phyloP scores from a whole-genome alignment of 176 grass and related monocot genomes.

The Triticum monococcum region DNA sequence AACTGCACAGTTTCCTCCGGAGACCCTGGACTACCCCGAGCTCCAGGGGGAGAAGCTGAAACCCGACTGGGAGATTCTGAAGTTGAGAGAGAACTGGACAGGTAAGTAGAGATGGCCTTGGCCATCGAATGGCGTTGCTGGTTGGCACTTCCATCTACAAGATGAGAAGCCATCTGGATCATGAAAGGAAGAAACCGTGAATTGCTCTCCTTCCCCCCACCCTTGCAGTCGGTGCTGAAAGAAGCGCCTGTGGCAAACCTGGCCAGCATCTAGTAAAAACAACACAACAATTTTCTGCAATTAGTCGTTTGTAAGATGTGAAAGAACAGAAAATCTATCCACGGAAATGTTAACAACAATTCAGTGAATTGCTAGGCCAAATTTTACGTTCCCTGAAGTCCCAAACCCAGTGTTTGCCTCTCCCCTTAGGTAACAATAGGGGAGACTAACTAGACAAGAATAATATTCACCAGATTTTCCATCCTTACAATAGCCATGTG shows the following conservation, averaged over 20 bases:
- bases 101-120: constrained; percentile 57
- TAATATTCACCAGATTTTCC: not conserved
- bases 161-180: constrained; percentile 91
- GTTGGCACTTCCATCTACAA: constrained; percentile 66
- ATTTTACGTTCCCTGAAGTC: not conserved
- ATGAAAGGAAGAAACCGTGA: constrained; percentile 91
- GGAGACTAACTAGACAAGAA: constrained; percentile 3
- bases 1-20: constrained; percentile 89
- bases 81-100: constrained; percentile 53
- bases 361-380: constrained; percentile 6
- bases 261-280: constrained; percentile 73
- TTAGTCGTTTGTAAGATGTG: constrained; percentile 29
- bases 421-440: not conserved
- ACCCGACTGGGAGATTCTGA: constrained; percentile 36
- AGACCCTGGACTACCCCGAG: constrained; percentile 48
- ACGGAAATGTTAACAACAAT: not conserved
- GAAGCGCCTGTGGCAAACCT: constrained; percentile 90
- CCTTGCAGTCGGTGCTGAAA: constrained; percentile 87
- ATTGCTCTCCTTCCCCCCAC: constrained; percentile 94
- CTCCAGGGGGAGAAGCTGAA: constrained; percentile 38
- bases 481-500: not conserved
- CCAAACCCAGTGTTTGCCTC: not conserved
- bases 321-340: not conserved
- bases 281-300: constrained; percentile 13
- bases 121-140: constrained; percentile 71